Percentiles rank a stretch among this genome's conserved stretches.
These are phyloP conservation scores for Aspergillus sp. DNA, from an alignment of 2,329 filamentous ascomycete genomes.

Conservation along the genomic window DNA sequence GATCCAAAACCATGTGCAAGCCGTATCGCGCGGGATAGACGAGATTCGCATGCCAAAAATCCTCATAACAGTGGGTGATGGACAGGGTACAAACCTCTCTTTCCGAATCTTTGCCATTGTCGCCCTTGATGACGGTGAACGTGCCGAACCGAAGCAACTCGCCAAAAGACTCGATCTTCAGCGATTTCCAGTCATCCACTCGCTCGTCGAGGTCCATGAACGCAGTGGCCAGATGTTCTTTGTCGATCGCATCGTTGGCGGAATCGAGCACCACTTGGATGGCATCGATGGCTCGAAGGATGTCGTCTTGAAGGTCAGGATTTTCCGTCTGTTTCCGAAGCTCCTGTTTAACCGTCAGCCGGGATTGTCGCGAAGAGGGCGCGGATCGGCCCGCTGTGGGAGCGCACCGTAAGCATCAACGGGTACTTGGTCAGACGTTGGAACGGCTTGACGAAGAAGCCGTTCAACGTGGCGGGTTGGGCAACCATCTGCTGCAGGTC, in stretches of 20 bases:
- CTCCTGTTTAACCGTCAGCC: constrained; percentile 56
- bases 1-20: neutral
- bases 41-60: constrained; percentile 6
- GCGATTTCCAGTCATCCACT: constrained; percentile 96
- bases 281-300: constrained; percentile 74
- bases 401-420: constrained; percentile 72
- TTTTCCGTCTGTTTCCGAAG: constrained; percentile 80
- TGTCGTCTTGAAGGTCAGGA: constrained; percentile 67
- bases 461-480: constrained; percentile 82
- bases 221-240: constrained; percentile 79
- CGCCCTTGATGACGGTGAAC: constrained; percentile 82
- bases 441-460: constrained; percentile 94
- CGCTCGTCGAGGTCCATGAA: constrained; percentile 75
- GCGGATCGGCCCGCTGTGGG: neutral
- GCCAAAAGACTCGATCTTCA: constrained; percentile 87
- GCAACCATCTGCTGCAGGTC: constrained; percentile 72
- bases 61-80: constrained; percentile 3
- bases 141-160: constrained; percentile 83
- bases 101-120: constrained; percentile 77
- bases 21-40: constrained; percentile 9
- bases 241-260: constrained; percentile 88
- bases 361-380: neutral
- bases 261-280: constrained; percentile 78
- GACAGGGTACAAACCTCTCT: constrained; percentile 67
- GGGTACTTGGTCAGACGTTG: constrained; percentile 95